phyloP scores from a whole-genome alignment of 257 asterid genomes.

The Nicotiana benthamiana region DNA sequence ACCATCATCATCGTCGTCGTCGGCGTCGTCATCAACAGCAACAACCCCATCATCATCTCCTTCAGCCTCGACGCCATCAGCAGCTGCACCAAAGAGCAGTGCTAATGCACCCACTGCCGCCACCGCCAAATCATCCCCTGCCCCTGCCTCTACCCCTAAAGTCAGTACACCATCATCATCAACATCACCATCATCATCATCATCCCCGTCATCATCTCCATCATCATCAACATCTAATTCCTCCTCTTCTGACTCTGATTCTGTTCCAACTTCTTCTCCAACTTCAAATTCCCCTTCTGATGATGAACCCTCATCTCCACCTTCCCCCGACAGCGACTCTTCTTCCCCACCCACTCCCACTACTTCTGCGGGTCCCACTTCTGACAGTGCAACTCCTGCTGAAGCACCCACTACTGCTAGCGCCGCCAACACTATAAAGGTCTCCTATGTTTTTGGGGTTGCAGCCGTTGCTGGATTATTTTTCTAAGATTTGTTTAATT shows the following conservation, averaged over 20 bases:
- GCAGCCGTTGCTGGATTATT: conserved; percentile 44
- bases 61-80: neutral
- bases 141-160: conserved; percentile 15
- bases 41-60: conserved; percentile 7
- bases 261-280: neutral
- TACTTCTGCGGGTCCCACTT: neutral
- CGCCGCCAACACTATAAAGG: conserved; percentile 34
- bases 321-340: conserved; percentile 26
- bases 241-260: conserved; percentile 1
- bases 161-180: conserved; percentile 9
- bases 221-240: neutral
- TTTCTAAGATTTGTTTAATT: conserved; percentile 6
- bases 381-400: conserved; percentile 29
- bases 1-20: conserved; percentile 26
- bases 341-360: conserved; percentile 6
- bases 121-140: neutral
- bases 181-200: neutral
- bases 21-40: conserved; percentile 19
- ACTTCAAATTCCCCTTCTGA: conserved; percentile 20
- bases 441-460: conserved; percentile 33
- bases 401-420: conserved; percentile 9
- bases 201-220: neutral
- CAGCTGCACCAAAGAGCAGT: conserved; percentile 22
- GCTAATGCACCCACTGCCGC: conserved; percentile 8
- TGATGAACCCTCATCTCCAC: conserved; percentile 36